Percentiles rank a stretch among this genome's conserved stretches.
phyloP scores from a whole-genome alignment of 192 early-diverging fungal species.

The Mortierella hygrophila region DNA sequence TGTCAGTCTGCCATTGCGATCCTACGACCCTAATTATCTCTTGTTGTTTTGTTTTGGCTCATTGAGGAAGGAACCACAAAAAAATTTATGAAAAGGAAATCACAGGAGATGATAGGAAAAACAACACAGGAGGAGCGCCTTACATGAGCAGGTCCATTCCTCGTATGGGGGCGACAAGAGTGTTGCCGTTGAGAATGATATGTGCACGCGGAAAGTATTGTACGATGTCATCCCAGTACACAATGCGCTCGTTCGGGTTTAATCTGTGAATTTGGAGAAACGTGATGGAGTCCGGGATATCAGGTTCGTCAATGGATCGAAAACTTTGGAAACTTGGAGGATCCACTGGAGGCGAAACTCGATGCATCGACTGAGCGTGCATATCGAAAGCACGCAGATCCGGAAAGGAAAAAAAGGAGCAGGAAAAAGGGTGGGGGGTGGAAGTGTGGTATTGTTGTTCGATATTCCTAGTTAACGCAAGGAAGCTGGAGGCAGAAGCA shows the following conservation, averaged over 20 bases:
- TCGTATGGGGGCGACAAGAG: neutral
- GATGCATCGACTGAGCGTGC: neutral
- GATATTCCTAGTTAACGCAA: neutral
- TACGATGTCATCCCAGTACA: neutral
- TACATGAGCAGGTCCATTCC: neutral
- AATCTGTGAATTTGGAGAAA: neutral
- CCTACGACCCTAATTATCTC: neutral
- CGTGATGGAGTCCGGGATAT: neutral
- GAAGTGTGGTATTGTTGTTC: neutral
- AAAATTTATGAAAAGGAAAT: neutral
- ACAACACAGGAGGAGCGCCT: neutral
- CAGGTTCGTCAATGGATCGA: neutral
- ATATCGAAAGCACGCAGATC: neutral
- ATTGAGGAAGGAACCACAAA: neutral
- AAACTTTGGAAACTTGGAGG: neutral
- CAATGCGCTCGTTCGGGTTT: neutral
- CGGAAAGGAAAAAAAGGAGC: neutral
- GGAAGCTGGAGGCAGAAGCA: neutral
- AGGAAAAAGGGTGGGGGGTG: neutral
- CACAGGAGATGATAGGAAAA: neutral
- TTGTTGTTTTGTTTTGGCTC: neutral
- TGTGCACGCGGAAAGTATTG: neutral
- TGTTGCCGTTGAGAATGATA: neutral
- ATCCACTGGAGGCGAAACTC: neutral
- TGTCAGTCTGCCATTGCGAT: neutral